These are phyloP conservation scores for Hortaea werneckii DNA, from an alignment of 2,329 filamentous ascomycete species.

Conservation along the genomic window DNA sequence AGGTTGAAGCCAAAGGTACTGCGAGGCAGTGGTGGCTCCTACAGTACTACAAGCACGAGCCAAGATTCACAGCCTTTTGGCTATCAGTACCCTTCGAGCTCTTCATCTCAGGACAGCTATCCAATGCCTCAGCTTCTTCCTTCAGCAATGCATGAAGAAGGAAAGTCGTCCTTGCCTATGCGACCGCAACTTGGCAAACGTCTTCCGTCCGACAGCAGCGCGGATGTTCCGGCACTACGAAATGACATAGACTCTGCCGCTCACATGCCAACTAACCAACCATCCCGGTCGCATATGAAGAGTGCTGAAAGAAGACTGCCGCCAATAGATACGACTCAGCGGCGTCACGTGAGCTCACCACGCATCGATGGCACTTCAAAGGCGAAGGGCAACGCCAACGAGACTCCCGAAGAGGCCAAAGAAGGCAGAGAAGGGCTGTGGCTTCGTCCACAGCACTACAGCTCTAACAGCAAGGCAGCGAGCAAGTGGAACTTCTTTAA, in stretches of 20 bases:
- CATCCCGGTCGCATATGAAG: constrained; percentile 11
- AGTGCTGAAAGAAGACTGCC: constrained; percentile 6
- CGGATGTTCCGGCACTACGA: constrained; percentile 6
- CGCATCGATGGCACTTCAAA: constrained; percentile 5
- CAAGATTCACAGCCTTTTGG: constrained; percentile 5
- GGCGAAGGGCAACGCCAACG: constrained; percentile 5
- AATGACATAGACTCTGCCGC: neutral
- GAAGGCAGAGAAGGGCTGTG: constrained; percentile 30
- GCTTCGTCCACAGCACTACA: constrained; percentile 14
- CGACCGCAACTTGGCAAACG: constrained; percentile 7
- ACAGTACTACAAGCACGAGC: constrained; percentile 12
- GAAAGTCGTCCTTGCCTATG: constrained; percentile 6
- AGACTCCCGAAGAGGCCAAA: constrained; percentile 5
- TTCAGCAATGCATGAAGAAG: constrained; percentile 15
- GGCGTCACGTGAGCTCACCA: neutral
- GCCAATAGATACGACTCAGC: constrained; percentile 9
- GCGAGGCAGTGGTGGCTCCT: constrained; percentile 34
- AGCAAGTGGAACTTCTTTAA: constrained; percentile 53
- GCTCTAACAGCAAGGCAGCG: constrained; percentile 19
- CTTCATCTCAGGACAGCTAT: constrained; percentile 13
- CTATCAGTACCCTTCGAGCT: constrained; percentile 10
- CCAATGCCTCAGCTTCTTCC: constrained; percentile 18
- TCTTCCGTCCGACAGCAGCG: constrained; percentile 15
- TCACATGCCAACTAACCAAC: constrained; percentile 9
- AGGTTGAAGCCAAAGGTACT: constrained; percentile 35